A percentile compares a stretch with the other conserved stretches of the same genome.
These are phyloP conservation scores for Plectranthus barbatus DNA, from an alignment of 257 asterid species.

Conservation along the genomic window DNA sequence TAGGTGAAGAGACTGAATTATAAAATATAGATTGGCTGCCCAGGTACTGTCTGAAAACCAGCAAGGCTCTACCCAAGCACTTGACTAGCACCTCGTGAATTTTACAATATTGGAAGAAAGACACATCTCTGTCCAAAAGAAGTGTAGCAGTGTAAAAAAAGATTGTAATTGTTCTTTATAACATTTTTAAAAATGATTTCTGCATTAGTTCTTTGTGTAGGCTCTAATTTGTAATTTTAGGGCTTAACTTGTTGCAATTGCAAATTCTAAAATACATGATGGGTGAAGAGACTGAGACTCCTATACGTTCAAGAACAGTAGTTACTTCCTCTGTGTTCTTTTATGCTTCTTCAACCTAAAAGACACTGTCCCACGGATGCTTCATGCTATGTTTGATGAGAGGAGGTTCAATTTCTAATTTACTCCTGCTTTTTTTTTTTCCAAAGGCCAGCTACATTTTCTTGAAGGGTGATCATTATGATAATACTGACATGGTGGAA, in stretches of 20 bases:
- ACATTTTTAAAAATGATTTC: neutral
- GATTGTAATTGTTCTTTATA: neutral
- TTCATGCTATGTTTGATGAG: too few species aligned
- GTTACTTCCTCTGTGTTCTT: too few species aligned
- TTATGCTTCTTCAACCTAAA: too few species aligned
- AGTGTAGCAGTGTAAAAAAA: neutral
- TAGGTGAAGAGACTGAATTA: neutral
- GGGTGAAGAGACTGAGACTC: neutral
- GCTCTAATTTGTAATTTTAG: neutral
- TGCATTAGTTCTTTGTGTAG: neutral
- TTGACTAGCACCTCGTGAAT: too few species aligned
- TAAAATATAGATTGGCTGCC: too few species aligned
- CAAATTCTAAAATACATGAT: conserved; percentile 8
- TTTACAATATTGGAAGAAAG: neutral
- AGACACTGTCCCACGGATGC: too few species aligned
- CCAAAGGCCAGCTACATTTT: conserved; percentile 75
- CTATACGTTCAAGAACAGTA: neutral
- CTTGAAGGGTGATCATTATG: conserved; percentile 50
- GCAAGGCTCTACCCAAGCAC: too few species aligned
- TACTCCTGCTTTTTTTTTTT: conserved; percentile 24
- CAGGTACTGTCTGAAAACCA: too few species aligned
- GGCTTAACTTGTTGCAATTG: neutral
- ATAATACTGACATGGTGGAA: conserved; percentile 35
- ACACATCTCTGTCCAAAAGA: neutral
- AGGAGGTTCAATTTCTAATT: too few species aligned